Base-by-base conservation (phyloP, 2,329 filamentous ascomycete species). In the Fusarium buharicum region DNA sequence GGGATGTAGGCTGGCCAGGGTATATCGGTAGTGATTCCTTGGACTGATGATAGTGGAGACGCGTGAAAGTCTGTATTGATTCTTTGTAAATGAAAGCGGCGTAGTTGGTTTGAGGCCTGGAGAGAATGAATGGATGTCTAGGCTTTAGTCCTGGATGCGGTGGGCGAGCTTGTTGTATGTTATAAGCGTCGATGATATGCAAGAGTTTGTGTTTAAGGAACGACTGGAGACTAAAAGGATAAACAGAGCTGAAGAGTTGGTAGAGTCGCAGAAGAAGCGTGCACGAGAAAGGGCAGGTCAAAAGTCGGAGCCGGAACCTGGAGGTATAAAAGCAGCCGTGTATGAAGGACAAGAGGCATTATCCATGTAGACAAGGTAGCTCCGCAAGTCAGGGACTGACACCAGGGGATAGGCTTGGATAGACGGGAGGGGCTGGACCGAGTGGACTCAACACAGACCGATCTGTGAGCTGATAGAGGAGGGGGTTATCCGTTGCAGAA, bases 301-400 rank as follows among this genome's bases (percentile, higher is more conserved):
- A 68, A 59, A 59, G 66, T 65, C 64, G 69, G 66, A 64, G 67
- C 59, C 50, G 69, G 68, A 71, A 68, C 70, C 70, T 69, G 54
- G 70, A 66, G 62, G 69, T 72, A 72, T 72, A 72, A 72, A 60
- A 72, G 69, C 60, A 67, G 59, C 66, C 53, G 63, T 66, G 68
- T 70, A 69, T 64, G 50, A 60, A 56, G 64, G 49, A 52, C 43
- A 56, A 59, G 64, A 72, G 62, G 70, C 69, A 72, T 72, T 62
- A 72, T 70, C 69, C 68, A 70, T 72, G 69, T 54, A 62, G 49
- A 55, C 57, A 59, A 54, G 45, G 40, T 60, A 57, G 66, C 67
- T 68, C 59, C 55, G 61, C 59, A 70, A 62, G 60, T 53, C 50
- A 64, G 64, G 55, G 62, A 70, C 67, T 22, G 57, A 54, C 63